These are phyloP conservation scores for Salicornia ramosissima DNA, from an alignment of 148 eudicot genomes.

Conservation along the genomic window DNA sequence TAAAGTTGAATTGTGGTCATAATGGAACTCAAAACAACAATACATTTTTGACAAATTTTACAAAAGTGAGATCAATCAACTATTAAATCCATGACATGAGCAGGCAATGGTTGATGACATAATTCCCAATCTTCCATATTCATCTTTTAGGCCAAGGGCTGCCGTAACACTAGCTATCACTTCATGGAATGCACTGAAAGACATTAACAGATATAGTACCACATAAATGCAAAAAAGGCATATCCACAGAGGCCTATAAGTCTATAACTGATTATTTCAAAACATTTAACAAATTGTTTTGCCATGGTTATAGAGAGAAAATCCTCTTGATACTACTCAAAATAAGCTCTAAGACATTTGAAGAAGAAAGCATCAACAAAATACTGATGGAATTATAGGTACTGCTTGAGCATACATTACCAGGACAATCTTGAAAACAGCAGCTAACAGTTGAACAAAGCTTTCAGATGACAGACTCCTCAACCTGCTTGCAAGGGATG, in stretches of 20 bases:
- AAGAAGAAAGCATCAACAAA: neutral
- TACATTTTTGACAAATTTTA: too few species aligned
- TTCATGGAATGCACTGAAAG: too few species aligned
- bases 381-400: neutral
- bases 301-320: neutral
- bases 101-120: too few species aligned
- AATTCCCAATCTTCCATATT: too few species aligned
- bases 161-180: too few species aligned
- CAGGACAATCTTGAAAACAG: conserved; percentile 77
- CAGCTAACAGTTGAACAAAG: conserved; percentile 68
- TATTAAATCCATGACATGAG: too few species aligned
- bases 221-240: neutral
- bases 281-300: neutral
- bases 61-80: too few species aligned
- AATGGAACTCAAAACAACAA: too few species aligned
- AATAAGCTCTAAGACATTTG: neutral
- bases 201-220: neutral
- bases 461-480: conserved; percentile 82
- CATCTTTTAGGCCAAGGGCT: too few species aligned
- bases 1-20: too few species aligned
- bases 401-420: conserved; percentile 52
- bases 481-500: conserved; percentile 82
- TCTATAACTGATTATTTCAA: too few species aligned
- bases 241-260: neutral
- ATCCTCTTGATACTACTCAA: neutral